Evolutionary conservation across 768 basidiomycete genomes (phyloP).

Genomic region (Dacryopinax spathularia): DNA sequence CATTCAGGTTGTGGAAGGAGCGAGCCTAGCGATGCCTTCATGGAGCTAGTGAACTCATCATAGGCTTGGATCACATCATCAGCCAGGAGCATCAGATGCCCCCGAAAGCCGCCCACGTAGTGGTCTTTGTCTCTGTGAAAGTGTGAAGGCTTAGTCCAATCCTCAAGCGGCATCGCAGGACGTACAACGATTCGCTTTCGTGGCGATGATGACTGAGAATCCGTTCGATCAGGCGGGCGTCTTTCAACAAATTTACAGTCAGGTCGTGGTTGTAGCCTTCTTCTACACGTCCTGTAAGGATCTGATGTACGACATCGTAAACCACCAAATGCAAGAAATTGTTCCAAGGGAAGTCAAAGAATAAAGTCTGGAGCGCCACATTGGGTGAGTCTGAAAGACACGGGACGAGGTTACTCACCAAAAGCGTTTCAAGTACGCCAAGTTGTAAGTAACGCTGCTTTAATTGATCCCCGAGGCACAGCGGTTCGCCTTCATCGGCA

Average conservation of each 20-base stretch:
- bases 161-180: constrained; percentile 1
- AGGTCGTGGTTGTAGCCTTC: constrained; percentile 74
- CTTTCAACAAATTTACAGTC: constrained; percentile 69
- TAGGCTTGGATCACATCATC: constrained; percentile 88
- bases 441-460: constrained; percentile 67
- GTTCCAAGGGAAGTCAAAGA: constrained; percentile 94
- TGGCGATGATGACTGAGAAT: constrained; percentile 73
- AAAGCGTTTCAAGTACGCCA: constrained; percentile 54
- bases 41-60: constrained; percentile 70
- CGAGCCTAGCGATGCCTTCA: constrained; percentile 46
- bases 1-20: constrained; percentile 67
- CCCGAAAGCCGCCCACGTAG: constrained; percentile 78
- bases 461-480: constrained; percentile 51
- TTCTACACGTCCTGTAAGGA: constrained; percentile 76
- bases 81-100: constrained; percentile 84
- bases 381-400: not conserved
- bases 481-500: constrained; percentile 4
- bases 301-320: constrained; percentile 90
- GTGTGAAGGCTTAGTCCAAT: constrained; percentile 32
- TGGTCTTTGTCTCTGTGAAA: constrained; percentile 1
- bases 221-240: constrained; percentile 65
- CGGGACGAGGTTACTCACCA: constrained; percentile 39
- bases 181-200: constrained; percentile 64
- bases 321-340: constrained; percentile 95
- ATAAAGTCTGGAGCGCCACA: constrained; percentile 51